Evolutionary conservation across 352 stramenopile species (phyloP), one percentile per base, ranked within the genome.

Genomic region (Peronospora belbahrii): DNA sequence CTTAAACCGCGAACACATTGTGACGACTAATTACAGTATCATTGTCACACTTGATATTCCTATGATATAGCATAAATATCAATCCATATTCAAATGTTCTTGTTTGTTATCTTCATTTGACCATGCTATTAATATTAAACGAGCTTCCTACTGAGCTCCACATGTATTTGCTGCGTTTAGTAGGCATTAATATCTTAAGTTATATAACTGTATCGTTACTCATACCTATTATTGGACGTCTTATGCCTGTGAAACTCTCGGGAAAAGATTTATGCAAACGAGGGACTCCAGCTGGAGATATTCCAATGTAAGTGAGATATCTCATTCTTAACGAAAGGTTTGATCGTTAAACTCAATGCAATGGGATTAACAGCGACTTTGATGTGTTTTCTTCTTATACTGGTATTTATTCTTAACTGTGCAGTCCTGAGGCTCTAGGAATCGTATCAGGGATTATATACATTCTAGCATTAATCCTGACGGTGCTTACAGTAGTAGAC

Each of bases 261-360:
- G 88, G 88, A 42, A 96, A 95, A 60, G 87, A 97, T 71, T 72
- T 97, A 23, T 96, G 88, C 68, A 97, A 97, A 56, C 86, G 87
- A 45, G 87, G 87, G 34, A 96, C 82, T 2, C 71, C 76, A 4
- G 75, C 70, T 1, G 83, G 82, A 41, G 84, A 95, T 50, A 89
- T 91, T 58, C 72, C 80, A 32, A 95, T 95, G 81, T 94, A 48
- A 48, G 69, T 43, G 23, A 14, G 17, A 36, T 24, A 25, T 48
- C n/a, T 55, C 15, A 13, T 4, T 13, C 5, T 11, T 19, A 7
- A 25, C 6, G 6, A 19, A 35, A 14, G 2, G 13, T 1, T 14
- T 20, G 52, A 48, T n/a, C n/a, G n/a, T n/a, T n/a, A n/a, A n/a
- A n/a, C n/a, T n/a, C n/a, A n/a, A n/a, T n/a, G n/a, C n/a, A n/a